Percentiles rank a stretch among this genome's conserved stretches.
These are phyloP conservation scores for Spathaspora girioi DNA, from an alignment of 805 yeast genomes.

Conservation along the genomic window DNA sequence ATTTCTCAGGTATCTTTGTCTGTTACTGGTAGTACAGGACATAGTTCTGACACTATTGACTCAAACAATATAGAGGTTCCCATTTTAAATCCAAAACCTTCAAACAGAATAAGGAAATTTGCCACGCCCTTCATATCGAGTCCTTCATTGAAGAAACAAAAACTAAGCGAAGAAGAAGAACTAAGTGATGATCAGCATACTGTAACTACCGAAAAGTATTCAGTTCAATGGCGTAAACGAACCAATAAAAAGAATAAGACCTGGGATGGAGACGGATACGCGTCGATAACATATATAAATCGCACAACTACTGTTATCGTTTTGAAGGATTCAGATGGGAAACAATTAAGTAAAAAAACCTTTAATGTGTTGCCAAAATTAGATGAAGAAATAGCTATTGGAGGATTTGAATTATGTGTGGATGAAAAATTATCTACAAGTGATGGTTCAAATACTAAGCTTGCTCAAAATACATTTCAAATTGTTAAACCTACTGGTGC, in stretches of 20 bases:
- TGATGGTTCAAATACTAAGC: neutral
- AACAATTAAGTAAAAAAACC: slow-evolving; percentile 16
- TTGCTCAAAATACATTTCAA: neutral
- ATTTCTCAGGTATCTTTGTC: neutral
- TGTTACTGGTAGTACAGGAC: neutral
- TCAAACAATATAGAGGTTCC: neutral
- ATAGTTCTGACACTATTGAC: neutral
- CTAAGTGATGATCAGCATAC: neutral
- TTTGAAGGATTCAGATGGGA: slow-evolving; percentile 23
- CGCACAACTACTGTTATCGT: slow-evolving; percentile 13
- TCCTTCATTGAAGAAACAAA: neutral
- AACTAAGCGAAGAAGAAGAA: neutral
- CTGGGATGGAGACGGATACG: slow-evolving; percentile 90
- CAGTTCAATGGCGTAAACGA: slow-evolving; percentile 66
- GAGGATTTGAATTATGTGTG: slow-evolving; percentile 60
- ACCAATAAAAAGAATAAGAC: slow-evolving; percentile 78
- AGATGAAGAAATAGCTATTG: slow-evolving; percentile 41
- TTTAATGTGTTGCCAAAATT: slow-evolving; percentile 2
- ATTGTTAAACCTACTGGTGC: neutral
- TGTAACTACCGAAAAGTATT: slow-evolving; percentile 11
- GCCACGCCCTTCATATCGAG: neutral
- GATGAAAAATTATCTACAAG: slow-evolving; percentile 38
- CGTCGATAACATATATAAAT: slow-evolving; percentile 25
- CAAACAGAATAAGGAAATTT: neutral
- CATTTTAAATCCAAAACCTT: neutral